Evolutionary conservation across 768 basidiomycete genomes (phyloP), one percentile per base, ranked within the genome.

Genomic region (Dioszegia hungarica): DNA sequence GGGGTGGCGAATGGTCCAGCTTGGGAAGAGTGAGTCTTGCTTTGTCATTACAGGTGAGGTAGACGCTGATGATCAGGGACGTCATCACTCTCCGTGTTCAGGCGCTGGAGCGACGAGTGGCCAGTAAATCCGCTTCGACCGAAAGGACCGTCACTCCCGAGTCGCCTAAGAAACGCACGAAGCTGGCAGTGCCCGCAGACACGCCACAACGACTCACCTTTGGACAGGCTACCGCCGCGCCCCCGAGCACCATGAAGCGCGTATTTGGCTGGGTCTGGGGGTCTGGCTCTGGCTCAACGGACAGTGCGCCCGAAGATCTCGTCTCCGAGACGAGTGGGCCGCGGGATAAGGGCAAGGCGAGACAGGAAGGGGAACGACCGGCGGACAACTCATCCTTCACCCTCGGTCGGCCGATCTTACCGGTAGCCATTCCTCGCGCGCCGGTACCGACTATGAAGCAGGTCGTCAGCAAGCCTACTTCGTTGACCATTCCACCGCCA

Each of bases 171-270:
- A 34, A 34, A 36, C 31, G 56, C 19, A 40, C 22, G 41, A 12
- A 5, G 24, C 25, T 10, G 1, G 14, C 33, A 3, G 36, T 14
- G 14, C 33, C 49, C n/a, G 10, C 28, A 3, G 29, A n/a, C 3
- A 43, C 55, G 11, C 44, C 51, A 22, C 19, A 10, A 20, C 22
- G 51, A 41, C 24, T 15, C 17, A 14, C 20, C 10, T 43, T 14
- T n/a, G 39, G 49, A 33, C 38, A 19, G 3, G 44, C 15, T 31
- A 39, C 41, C 19, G 19, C 36, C 3, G 53, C 52, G 2, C 59
- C 53, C 5, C 67, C 70, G 17, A 64, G 65, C 2, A 68, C 70
- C 0, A 63, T 72, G 22, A 48, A 62, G 40, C 49, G 67, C 31
- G 47, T 68, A 46, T 20, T 72, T 4, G 55, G 59, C 14, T 69